phyloP scores from a whole-genome alignment of 2,329 filamentous ascomycete genomes.

The Colletotrichum incanum region DNA sequence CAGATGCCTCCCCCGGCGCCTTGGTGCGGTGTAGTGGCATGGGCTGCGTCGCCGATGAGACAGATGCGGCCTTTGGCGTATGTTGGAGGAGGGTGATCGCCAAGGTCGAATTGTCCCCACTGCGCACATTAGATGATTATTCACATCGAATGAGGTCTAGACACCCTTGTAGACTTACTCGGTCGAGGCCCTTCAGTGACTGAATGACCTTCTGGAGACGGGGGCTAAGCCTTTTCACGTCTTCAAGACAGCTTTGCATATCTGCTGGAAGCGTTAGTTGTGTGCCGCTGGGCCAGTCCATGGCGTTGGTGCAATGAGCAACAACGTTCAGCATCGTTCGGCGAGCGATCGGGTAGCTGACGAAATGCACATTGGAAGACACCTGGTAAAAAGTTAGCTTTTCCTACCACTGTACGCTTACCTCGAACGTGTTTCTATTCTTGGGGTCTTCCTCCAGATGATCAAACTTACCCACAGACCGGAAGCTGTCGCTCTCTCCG shows the following conservation, averaged over 20 bases:
- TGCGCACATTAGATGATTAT: slow-evolving; percentile 39
- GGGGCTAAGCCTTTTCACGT: not conserved
- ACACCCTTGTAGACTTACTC: not conserved
- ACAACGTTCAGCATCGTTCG: slow-evolving; percentile 71
- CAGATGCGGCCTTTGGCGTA: slow-evolving; percentile 62
- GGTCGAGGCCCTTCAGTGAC: slow-evolving; percentile 10
- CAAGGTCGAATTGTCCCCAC: slow-evolving; percentile 65
- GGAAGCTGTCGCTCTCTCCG: slow-evolving; percentile 51
- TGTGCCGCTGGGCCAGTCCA: slow-evolving; percentile 49
- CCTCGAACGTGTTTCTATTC: slow-evolving; percentile 18
- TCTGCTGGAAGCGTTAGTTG: slow-evolving; percentile 45
- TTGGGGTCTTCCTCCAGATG: not conserved
- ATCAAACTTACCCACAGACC: slow-evolving; percentile 70
- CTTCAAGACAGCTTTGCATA: not conserved
- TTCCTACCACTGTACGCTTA: slow-evolving; percentile 25
- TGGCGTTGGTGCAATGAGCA: slow-evolving; percentile 55
- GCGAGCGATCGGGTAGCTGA: slow-evolving; percentile 73
- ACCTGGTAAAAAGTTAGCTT: slow-evolving; percentile 44
- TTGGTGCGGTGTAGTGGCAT: slow-evolving; percentile 73
- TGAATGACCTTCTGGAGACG: not conserved
- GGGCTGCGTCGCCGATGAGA: slow-evolving; percentile 74
- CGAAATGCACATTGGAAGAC: slow-evolving; percentile 67
- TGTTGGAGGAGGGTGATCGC: slow-evolving; percentile 58
- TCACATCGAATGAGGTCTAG: not conserved
- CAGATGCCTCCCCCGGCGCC: slow-evolving; percentile 73